These are phyloP conservation scores for Carex kokanica DNA, from an alignment of 176 grass and related monocot species.

Conservation along the genomic window DNA sequence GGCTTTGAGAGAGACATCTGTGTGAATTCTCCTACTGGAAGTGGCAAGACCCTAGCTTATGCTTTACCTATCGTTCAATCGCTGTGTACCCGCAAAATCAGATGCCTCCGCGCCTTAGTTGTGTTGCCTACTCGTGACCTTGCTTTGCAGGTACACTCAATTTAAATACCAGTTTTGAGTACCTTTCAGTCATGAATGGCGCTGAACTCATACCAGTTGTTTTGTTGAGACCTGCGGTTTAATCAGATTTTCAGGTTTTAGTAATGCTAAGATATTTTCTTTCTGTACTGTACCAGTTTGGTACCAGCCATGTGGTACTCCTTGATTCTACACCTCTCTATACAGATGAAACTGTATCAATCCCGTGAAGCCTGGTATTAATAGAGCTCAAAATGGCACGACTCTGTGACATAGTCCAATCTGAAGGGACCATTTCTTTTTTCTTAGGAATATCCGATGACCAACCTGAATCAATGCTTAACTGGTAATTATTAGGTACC, in stretches of 20 bases:
- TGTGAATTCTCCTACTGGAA: constrained; percentile 93
- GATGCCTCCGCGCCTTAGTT: constrained; percentile 72
- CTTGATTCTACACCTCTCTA: neutral
- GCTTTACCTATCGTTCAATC: constrained; percentile 83
- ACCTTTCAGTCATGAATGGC: neutral
- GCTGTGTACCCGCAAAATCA: constrained; percentile 47
- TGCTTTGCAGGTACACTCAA: constrained; percentile 65
- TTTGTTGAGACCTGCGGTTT: neutral
- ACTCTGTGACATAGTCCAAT: neutral
- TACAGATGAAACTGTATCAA: neutral
- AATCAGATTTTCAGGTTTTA: neutral
- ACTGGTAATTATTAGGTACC: neutral
- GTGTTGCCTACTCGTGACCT: constrained; percentile 87
- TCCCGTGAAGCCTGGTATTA: too few relatives aligned
- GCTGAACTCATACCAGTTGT: neutral
- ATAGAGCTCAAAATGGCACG: neutral
- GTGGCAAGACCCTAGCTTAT: constrained; percentile 91
- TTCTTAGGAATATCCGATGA: neutral
- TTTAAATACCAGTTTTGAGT: constrained; percentile 9
- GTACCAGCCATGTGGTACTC: neutral
- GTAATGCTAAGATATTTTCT: neutral
- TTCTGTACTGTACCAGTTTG: neutral
- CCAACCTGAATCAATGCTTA: neutral
- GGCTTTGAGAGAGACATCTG: constrained; percentile 93
- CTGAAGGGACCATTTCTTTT: neutral